Conservation (phyloP, 1,139 yeast species). For the Zygosaccharomyces pseudobailii region DNA sequence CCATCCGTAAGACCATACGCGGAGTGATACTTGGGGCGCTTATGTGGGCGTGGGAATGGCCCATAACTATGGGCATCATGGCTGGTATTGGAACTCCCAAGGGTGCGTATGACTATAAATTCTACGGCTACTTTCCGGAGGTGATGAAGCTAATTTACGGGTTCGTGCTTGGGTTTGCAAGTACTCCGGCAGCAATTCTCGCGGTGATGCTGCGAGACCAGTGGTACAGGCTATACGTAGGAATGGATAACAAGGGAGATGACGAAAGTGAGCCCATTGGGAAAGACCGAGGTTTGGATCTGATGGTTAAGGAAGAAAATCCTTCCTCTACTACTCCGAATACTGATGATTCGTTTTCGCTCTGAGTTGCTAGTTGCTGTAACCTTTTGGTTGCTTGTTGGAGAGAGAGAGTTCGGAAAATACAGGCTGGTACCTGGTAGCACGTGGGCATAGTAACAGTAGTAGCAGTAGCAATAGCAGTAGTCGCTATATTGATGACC, state of each 20-base stretch:
- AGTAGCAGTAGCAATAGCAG: not conserved
- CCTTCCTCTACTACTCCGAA: not conserved
- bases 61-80: constrained; percentile 26
- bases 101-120: constrained; percentile 18
- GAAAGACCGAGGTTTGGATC: not conserved
- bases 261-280: not conserved
- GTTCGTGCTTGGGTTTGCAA: constrained; percentile 17
- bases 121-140: constrained; percentile 24
- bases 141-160: constrained; percentile 22
- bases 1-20: constrained; percentile 17
- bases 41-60: constrained; percentile 23
- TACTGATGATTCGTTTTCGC: not conserved
- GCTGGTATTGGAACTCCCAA: constrained; percentile 20
- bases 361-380: not conserved
- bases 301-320: not conserved
- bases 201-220: constrained; percentile 20
- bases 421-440: constrained; percentile 1
- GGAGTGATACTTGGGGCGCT: constrained; percentile 15
- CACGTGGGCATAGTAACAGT: not conserved
- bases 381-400: not conserved
- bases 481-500: not conserved
- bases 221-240: constrained; percentile 6
- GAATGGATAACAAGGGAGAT: not conserved
- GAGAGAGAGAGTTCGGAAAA: not conserved
- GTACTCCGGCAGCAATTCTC: constrained; percentile 19